Conservation (phyloP, 352 stramenopile genomes). For the Phytophthora sp. region DNA sequence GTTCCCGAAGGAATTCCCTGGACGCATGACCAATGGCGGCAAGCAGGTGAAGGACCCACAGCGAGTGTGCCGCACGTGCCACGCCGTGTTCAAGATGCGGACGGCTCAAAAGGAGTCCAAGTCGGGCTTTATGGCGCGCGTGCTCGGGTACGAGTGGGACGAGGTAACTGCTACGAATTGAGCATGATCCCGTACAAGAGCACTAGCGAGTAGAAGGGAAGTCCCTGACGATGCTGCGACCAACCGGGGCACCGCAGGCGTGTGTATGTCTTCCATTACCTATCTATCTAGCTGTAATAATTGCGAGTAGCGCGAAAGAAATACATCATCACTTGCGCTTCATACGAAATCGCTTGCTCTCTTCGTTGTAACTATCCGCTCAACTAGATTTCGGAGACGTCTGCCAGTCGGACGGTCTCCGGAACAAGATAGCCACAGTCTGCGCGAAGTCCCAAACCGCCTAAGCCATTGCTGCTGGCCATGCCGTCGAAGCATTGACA, state of each 20-base stretch:
- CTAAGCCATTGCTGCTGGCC: conserved; percentile 63
- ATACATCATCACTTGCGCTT: conserved; percentile 27
- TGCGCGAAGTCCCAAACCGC: conserved; percentile 50
- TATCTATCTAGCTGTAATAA: conserved; percentile 50
- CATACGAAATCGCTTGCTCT: background rate
- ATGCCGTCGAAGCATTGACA: conserved; percentile 80
- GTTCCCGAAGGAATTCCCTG: conserved; percentile 88
- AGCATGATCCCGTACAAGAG: conserved; percentile 27
- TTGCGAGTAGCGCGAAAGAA: conserved; percentile 39
- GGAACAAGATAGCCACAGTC: conserved; percentile 71
- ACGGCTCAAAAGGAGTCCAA: conserved; percentile 84
- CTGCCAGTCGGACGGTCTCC: conserved; percentile 45
- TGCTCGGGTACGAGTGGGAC: conserved; percentile 88
- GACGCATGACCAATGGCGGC: conserved; percentile 58
- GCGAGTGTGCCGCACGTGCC: conserved; percentile 83
- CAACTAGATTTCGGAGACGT: conserved; percentile 22
- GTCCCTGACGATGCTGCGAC: conserved; percentile 17
- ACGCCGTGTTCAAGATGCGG: conserved; percentile 88
- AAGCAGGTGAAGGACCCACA: conserved; percentile 83
- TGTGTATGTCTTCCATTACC: conserved; percentile 39
- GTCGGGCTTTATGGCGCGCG: conserved; percentile 81
- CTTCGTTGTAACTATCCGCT: no score
- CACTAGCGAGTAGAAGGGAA: conserved; percentile 36
- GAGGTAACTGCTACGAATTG: conserved; percentile 62
- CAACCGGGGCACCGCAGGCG: conserved; percentile 9